Percentiles rank a stretch among this genome's conserved stretches.
phyloP scores from a whole-genome alignment of 345 rosid species.

The Hibiscus tridactylites region DNA sequence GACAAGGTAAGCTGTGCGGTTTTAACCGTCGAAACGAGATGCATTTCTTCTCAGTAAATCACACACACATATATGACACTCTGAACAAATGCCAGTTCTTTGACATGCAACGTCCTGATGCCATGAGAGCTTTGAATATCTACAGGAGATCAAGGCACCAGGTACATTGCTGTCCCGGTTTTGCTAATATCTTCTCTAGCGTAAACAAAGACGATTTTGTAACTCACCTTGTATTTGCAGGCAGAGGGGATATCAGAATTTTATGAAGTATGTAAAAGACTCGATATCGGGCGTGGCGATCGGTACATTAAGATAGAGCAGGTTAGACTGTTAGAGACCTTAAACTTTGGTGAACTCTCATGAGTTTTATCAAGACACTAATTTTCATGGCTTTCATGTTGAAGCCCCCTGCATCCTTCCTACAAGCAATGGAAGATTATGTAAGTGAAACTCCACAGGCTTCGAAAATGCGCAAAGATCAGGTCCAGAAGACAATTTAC shows the following conservation, averaged over 20 bases:
- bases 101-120: constrained; percentile 89
- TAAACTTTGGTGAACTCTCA: not conserved
- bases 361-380: not conserved
- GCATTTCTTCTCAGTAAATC: not conserved
- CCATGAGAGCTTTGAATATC: constrained; percentile 70
- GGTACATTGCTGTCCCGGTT: constrained; percentile 37
- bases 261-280: constrained; percentile 80
- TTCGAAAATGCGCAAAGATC: constrained; percentile 55
- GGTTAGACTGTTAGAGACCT: constrained; percentile 52
- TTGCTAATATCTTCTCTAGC: not conserved
- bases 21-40: constrained; percentile 8
- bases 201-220: constrained; percentile 10
- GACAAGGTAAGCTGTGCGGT: constrained; percentile 59
- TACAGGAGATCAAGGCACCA: constrained; percentile 85
- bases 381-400: constrained; percentile 8
- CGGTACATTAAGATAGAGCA: constrained; percentile 83
- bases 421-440: constrained; percentile 99
- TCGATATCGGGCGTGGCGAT: constrained; percentile 80
- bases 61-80: constrained; percentile 9
- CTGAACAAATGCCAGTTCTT: constrained; percentile 59
- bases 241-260: constrained; percentile 92
- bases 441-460: constrained; percentile 72
- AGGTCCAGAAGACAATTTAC: constrained; percentile 34
- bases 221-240: constrained; percentile 30
- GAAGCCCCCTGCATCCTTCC: constrained; percentile 88